Conservation (phyloP, 371 early-diverging fungal genomes). For the Mortierella sp. region DNA sequence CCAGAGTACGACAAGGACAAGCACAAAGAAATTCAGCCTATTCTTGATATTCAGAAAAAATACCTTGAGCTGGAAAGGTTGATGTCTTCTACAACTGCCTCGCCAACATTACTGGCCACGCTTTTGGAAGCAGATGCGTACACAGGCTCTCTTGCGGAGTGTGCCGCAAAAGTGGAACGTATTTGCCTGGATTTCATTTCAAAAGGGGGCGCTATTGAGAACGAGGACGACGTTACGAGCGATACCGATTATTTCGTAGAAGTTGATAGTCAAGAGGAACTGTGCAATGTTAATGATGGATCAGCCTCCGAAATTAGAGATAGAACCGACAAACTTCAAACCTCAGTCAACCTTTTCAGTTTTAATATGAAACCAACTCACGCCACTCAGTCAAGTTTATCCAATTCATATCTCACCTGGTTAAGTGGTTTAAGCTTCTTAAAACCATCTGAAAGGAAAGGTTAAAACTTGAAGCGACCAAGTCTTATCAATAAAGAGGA, state of each 20-base stretch:
- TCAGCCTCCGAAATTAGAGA: no score
- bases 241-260: not conserved
- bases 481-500: not conserved
- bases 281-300: no score
- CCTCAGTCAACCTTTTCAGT: not conserved
- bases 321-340: not conserved
- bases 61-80: slow-evolving; percentile 1
- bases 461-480: no score
- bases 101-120: not conserved
- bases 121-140: not conserved
- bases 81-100: not conserved
- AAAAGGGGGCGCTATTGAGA: not conserved
- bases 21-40: not conserved
- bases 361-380: no score
- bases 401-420: not conserved
- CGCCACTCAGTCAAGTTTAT: not conserved
- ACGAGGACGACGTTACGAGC: not conserved
- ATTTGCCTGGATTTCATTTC: not conserved
- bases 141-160: not conserved
- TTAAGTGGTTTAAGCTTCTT: no score
- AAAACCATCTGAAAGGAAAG: no score
- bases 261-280: no score
- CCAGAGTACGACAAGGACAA: not conserved
- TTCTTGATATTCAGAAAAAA: not conserved
- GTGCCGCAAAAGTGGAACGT: slow-evolving; percentile 3